Base-by-base conservation (phyloP, 176 grass and related monocot species). In the Puya raimondii region DNA sequence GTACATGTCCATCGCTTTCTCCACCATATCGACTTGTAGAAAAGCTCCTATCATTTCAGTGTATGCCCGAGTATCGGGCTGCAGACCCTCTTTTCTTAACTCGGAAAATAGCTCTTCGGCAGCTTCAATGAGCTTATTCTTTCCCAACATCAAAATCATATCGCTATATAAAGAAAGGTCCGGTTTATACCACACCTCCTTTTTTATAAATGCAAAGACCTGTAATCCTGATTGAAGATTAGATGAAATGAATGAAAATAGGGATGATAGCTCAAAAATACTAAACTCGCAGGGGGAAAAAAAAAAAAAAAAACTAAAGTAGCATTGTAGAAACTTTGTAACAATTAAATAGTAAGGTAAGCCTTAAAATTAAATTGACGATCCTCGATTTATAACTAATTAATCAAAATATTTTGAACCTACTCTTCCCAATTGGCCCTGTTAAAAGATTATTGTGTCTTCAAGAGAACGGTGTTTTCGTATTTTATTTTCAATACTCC, bases 11-110 rank as follows among this genome's bases (percentile, higher is more conserved):
- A 77, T 77, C 17, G 75, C 75, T 69, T 77, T 77, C 51, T 77
- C 75, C 17, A 69, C 75, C 75, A 61, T 59, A 69, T 42, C 52
- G 12, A 61, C 52, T 77, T 77, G 75, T 2, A 77, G 33, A 61
- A 77, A 77, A 66, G 66, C 75, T 50, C 75, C 75, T 77, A 77
- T 77, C 75, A 77, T 77, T 77, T 77, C 75, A 27, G 65, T 59
- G 53, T 69, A 77, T 29, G 26, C 18, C 53, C 53, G 65, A 56
- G 75, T 77, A 20, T 77, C 75, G 26, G 75, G 66, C 10, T 77
- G 65, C 27, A 77, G 69, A 3, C 66, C 66, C 53, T 69, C 75
- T 50, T 50, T 50, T 17, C 50, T 54, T 25, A 77, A 68, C 22
- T 69, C 66, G 50, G 65, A 77, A 14, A 77, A 61, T 59, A 77